These are phyloP conservation scores for Apiotrichum montevideense DNA, from an alignment of 1,284 basidiomycete genomes.

Conservation along the genomic window DNA sequence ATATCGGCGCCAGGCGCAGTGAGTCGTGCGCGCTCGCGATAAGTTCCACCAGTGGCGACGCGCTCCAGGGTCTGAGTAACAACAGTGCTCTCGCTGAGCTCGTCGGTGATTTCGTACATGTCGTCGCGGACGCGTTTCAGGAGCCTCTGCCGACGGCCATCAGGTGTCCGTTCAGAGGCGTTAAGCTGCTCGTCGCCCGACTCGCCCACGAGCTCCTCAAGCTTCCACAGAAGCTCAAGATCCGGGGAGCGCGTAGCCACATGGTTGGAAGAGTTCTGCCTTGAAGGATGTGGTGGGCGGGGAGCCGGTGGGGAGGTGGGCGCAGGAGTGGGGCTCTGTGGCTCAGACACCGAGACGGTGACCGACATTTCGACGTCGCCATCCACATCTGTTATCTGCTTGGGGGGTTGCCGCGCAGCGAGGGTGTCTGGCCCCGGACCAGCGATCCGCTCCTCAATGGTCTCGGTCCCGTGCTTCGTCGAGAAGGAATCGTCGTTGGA, in stretches of 20 bases:
- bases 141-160: neutral
- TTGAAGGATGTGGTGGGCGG: neutral
- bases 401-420: neutral
- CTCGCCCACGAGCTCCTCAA: constrained; percentile 36
- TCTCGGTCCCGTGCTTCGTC: neutral
- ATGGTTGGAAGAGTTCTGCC: neutral
- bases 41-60: constrained; percentile 1
- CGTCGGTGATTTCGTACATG: constrained; percentile 48
- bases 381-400: constrained; percentile 1
- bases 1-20: constrained; percentile 8
- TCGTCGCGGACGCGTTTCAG: constrained; percentile 28
- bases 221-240: constrained; percentile 30
- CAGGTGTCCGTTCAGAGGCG: constrained; percentile 2
- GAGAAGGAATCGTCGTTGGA: constrained; percentile 33
- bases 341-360: neutral
- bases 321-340: neutral
- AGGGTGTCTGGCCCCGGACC: constrained; percentile 2
- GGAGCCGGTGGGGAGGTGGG: neutral
- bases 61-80: constrained; percentile 28
- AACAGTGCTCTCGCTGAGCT: constrained; percentile 40
- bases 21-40: constrained; percentile 1
- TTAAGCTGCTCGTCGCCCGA: constrained; percentile 30
- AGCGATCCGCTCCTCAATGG: neutral
- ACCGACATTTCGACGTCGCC: constrained; percentile 13
- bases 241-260: constrained; percentile 3